phyloP scores from a whole-genome alignment of 2,329 filamentous ascomycete species.

The Thermoascus crustaceus region DNA sequence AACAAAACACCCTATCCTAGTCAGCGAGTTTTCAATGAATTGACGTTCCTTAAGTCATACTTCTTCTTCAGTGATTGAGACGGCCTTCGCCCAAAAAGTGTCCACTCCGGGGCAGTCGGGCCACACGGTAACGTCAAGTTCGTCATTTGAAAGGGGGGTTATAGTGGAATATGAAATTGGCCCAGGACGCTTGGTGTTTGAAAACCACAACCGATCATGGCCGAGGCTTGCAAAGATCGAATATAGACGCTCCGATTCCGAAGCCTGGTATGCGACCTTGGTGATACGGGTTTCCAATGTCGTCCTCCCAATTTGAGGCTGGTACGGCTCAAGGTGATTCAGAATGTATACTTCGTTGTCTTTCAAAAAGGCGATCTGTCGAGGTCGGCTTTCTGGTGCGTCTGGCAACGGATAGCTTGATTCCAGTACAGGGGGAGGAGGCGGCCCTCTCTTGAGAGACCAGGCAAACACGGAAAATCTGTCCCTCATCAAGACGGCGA shows the following conservation, averaged over 20 bases:
- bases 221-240: conserved; percentile 30
- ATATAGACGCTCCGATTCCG: conserved; percentile 25
- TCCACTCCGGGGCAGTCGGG: conserved; percentile 26
- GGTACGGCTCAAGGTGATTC: conserved; percentile 23
- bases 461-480: conserved; percentile 64
- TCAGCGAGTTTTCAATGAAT: conserved; percentile 9
- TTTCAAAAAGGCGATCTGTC: conserved; percentile 41
- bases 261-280: conserved; percentile 21
- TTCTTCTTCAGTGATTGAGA: conserved; percentile 31
- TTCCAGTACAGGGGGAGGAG: conserved; percentile 29
- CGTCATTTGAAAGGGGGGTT: conserved; percentile 10
- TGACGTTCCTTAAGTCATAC: conserved; percentile 17
- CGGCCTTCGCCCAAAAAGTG: conserved; percentile 31
- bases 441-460: conserved; percentile 45
- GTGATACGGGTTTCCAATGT: conserved; percentile 26
- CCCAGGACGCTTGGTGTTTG: conserved; percentile 18
- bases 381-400: conserved; percentile 21
- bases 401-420: conserved; percentile 30
- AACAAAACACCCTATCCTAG: conserved; percentile 40
- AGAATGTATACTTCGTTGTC: conserved; percentile 38
- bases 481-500: conserved; percentile 64
- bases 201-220: conserved; percentile 31
- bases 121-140: conserved; percentile 18
- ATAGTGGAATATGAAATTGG: conserved; percentile 26
- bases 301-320: conserved; percentile 24